Evolutionary conservation across 2,329 filamentous ascomycete species (phyloP), one percentile per base, ranked within the genome.

Genomic region (Colletotrichum spaethianum): DNA sequence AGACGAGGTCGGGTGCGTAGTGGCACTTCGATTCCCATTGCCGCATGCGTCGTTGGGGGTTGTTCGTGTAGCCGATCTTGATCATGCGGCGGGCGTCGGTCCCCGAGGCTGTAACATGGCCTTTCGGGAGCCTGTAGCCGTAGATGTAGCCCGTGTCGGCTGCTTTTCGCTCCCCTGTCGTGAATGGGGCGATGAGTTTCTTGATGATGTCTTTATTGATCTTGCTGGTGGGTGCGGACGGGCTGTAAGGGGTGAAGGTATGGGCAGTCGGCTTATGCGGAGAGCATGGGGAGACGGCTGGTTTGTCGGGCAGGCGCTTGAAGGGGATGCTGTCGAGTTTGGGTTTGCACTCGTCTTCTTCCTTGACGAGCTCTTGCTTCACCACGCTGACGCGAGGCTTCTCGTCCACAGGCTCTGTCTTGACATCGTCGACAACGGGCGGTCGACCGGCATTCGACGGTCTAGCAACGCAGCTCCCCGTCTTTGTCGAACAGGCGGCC

Each of bases 51-150:
- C 3, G 26, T 1, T 67, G 16, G 46, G 75, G 60, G 33, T 80
- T 14, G 1, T 60, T 40, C 3, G 79, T 72, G 73, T 66, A 74
- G 26, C 80, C 80, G n/a, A 81, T 81, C 63, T 81, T 81, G 72
- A 81, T 23, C 18, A 63, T 23, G 2, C n/a, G 11, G 12, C 42
- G 31, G 18, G 20, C 40, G 7, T 48, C 44, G 12, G 31, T 20
- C 2, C 8, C 33, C 2, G 8, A 18, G 2, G 9, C 14, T 1
- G 36, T 46, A 4, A 5, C 14, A 31, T 68, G 59, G 5, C 28
- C n/a, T 40, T 46, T 9, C 9, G 66, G 65, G 4, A 63, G n/a
- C 20, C 33, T 31, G 42, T 48, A 63, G 23, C 59, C 66, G 26
- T 68, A 68, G 2, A 68, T 68, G 14, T 57, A 68, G 38, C 66